Evolutionary conservation across 495 filamentous ascomycete genomes (phyloP).

Genomic region (Hypoxylon subgilvum): DNA sequence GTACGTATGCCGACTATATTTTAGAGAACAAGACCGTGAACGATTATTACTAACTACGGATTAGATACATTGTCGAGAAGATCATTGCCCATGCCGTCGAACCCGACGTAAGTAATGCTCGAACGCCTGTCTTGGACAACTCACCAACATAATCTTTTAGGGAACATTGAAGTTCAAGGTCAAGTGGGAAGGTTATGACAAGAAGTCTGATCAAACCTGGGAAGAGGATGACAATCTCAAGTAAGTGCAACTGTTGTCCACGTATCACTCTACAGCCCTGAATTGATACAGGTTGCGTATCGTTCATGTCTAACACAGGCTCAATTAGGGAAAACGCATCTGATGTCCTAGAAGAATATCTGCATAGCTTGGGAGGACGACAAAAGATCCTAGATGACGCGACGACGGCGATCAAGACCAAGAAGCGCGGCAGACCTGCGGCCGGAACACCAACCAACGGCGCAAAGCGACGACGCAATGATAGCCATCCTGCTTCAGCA

Average conservation of each 20-base stretch:
- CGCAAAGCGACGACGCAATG: conserved; percentile 48
- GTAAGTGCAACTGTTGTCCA: conserved; percentile 41
- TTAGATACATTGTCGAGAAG: conserved; percentile 63
- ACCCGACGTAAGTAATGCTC: conserved; percentile 48
- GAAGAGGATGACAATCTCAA: conserved; percentile 64
- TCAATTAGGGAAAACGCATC: conserved; percentile 49
- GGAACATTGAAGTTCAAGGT: too few relatives aligned
- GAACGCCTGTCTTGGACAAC: background rate
- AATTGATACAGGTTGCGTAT: background rate
- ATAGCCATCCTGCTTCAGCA: conserved; percentile 42
- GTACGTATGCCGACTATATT: conserved; percentile 38
- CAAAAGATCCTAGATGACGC: conserved; percentile 56
- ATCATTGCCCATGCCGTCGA: conserved; percentile 61
- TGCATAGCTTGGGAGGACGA: conserved; percentile 57
- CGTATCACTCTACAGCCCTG: background rate
- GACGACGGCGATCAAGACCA: conserved; percentile 46
- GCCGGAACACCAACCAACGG: conserved; percentile 37
- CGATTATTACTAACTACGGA: background rate
- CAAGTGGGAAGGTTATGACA: conserved; percentile 69
- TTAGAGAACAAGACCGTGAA: too few relatives aligned
- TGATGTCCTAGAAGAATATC: conserved; percentile 53
- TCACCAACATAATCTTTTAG: conserved; percentile 46
- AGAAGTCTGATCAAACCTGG: conserved; percentile 64
- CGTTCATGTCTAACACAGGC: conserved; percentile 11
- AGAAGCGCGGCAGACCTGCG: conserved; percentile 55